Conservation (phyloP, 1,284 basidiomycete genomes). For the Pseudozyma flocculosa region DNA sequence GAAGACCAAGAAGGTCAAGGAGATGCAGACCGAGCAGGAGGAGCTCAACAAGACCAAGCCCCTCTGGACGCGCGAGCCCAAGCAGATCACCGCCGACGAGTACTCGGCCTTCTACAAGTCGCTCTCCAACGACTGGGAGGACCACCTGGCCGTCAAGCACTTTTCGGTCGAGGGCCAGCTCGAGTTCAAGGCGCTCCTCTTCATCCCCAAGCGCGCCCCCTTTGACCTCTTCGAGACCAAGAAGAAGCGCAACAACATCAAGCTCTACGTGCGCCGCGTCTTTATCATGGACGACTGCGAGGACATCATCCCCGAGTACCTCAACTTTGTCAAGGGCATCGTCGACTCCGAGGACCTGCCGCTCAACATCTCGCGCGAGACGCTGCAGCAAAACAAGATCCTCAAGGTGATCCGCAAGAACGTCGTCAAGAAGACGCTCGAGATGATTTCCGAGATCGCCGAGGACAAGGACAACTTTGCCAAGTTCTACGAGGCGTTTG, state of each 20-base stretch:
- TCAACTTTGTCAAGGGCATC: slow-evolving; percentile 94
- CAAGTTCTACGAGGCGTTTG: slow-evolving; percentile 90
- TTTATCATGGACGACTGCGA: slow-evolving; percentile 99
- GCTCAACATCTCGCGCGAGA: slow-evolving; percentile 99
- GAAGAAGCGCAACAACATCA: slow-evolving; percentile 99
- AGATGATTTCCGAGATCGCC: slow-evolving; percentile 91
- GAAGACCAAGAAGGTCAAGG: slow-evolving; percentile 83
- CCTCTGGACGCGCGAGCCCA: slow-evolving; percentile 96
- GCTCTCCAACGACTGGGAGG: slow-evolving; percentile 98
- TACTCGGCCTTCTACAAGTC: slow-evolving; percentile 99
- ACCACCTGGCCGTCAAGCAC: slow-evolving; percentile 98
- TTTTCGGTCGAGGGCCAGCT: slow-evolving; percentile 99
- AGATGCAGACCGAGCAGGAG: slow-evolving; percentile 71
- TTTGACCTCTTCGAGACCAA: slow-evolving; percentile 99
- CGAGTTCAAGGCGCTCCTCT: slow-evolving; percentile 98
- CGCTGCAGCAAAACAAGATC: slow-evolving; percentile 99
- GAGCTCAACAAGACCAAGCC: slow-evolving; percentile 99
- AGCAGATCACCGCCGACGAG: slow-evolving; percentile 88
- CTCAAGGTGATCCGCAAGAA: slow-evolving; percentile 90
- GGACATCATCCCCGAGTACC: slow-evolving; percentile 99
- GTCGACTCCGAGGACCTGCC: slow-evolving; percentile 99
- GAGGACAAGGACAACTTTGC: slow-evolving; percentile 99
- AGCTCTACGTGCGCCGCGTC: slow-evolving; percentile 99
- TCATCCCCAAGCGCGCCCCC: slow-evolving; percentile 74
- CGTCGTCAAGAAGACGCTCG: slow-evolving; percentile 95